phyloP scores from a whole-genome alignment of 2,329 filamentous ascomycete species.

The Pestalotiopsis fici region DNA sequence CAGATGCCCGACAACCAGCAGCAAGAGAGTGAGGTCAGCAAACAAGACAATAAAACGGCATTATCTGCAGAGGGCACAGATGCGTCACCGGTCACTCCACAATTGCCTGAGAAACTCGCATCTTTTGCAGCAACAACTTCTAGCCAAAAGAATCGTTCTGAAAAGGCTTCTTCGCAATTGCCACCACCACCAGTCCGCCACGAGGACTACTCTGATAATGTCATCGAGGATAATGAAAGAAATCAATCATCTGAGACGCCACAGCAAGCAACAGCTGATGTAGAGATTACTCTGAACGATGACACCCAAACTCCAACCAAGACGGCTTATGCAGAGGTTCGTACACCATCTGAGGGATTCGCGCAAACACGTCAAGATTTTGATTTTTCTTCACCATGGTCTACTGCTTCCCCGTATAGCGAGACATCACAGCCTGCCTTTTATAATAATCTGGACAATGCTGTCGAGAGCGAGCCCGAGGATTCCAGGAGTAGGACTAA shows the following conservation, averaged over 20 bases:
- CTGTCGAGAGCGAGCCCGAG: background rate
- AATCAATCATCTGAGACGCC: background rate
- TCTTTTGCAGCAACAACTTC: background rate
- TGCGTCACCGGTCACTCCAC: background rate
- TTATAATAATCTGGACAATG: background rate
- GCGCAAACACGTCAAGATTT: constrained; percentile 13
- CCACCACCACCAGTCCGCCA: background rate
- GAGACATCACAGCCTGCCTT: background rate
- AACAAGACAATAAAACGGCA: background rate
- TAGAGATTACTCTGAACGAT: background rate
- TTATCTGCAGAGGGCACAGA: background rate
- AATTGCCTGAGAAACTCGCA: background rate
- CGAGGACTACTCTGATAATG: background rate
- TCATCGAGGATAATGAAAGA: background rate
- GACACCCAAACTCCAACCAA: background rate
- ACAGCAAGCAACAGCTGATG: background rate
- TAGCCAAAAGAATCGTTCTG: background rate
- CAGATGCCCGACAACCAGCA: background rate
- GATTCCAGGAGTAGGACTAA: background rate
- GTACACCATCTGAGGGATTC: constrained; percentile 8
- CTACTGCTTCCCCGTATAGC: background rate
- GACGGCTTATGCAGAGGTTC: background rate
- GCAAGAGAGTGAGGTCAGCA: no score
- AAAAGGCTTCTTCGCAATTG: background rate
- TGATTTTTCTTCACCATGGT: constrained; percentile 13